Base-by-base conservation (phyloP, 176 grass and related monocot species). In the Chloris gayana region DNA sequence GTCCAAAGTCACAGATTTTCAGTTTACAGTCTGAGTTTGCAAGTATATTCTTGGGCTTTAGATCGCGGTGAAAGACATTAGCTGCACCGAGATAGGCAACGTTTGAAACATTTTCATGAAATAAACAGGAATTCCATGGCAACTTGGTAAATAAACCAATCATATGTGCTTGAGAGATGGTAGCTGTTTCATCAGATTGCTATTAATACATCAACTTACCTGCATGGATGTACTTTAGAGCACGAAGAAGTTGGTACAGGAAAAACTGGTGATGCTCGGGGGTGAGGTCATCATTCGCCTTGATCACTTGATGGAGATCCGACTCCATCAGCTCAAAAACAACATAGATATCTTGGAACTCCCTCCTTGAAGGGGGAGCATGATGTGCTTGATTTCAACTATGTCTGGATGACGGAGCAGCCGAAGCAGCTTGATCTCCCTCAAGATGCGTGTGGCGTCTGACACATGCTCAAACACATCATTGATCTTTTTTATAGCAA, bases 401-500 rank as follows among this genome's bases (percentile, higher is more conserved):
- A 97, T 88, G 87, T 97, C 91, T 6, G 94, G 91, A 64, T 97
- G 94, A 71, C 82, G 91, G 2, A 97, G 88, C 62, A 97, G 69
- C 57, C 91, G 82, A 29, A 97, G 91, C 22, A 97, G 87, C 73
- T 97, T 97, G 87, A 97, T 90, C 86, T 97, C 94, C 13, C 94
- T 85, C 22, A 97, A 70, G 6, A 97, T 97, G 73, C 94, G 89
- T 0, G 87, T 97, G 53, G 94, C 91, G 61, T 97, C 94, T 50
- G 94, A 97, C 58, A 97, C 89, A 69, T 97, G 94, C 72, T 97
- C 94, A 70, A 97, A 97, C 42, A 97, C 94, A 27, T 97, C 89
- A n/a, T 97, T 97, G 37, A 97, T 97, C 83, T 97, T 97, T 89
- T 97, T 97, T 61, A 97, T 97, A 7, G 94, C 94, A 64, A 94